Evolutionary conservation across 148 eudicot species (phyloP), one percentile per base, ranked within the genome.

Genomic region (Chenopodium berlandieri): DNA sequence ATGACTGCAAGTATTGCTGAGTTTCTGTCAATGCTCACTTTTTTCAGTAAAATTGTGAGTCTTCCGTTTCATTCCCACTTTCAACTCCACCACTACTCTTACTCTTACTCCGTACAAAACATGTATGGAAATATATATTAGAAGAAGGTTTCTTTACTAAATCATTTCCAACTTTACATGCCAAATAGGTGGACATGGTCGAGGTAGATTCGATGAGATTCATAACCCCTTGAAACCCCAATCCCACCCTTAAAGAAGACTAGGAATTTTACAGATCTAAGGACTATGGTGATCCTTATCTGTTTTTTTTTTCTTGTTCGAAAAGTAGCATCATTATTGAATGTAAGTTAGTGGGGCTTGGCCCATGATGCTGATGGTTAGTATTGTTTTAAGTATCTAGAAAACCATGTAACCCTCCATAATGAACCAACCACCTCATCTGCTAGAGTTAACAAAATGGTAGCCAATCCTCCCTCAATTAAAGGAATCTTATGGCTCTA

Each of bases 341-440:
- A 47, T 4, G 71, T 20, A 17, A 16, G 7, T 71, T 79, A 1
- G 69, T 60, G 37, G 81, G 37, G 69, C 50, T 79, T 65, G 32
- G 71, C 73, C 30, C 83, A 81, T 50, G 65, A 75, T 22, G 48
- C 12, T 74, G 83, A 47, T 64, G 40, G 25, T 2, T 47, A 31
- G 68, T 64, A 23, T 65, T 74, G 63, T 74, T 64, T 81, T 60
- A 40, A 73, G 67, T 73, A 30, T 44, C 44, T 62, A 60, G 56
- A 70, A 82, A 60, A 70, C 30, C 71, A 73, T 79, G 48, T 22
- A 70, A 22, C 6, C 81, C 60, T 70, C 7, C 10, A 76, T 25
- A 64, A 73, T 27, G 76, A 68, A 79, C 72, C 71, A 73, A 72
- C 72, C 65, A 6, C 77, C 60, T 71, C 27, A 71, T 40, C 74